Evolutionary conservation across 495 filamentous ascomycete genomes (phyloP).

Genomic region (Aeminium ludgeri): DNA sequence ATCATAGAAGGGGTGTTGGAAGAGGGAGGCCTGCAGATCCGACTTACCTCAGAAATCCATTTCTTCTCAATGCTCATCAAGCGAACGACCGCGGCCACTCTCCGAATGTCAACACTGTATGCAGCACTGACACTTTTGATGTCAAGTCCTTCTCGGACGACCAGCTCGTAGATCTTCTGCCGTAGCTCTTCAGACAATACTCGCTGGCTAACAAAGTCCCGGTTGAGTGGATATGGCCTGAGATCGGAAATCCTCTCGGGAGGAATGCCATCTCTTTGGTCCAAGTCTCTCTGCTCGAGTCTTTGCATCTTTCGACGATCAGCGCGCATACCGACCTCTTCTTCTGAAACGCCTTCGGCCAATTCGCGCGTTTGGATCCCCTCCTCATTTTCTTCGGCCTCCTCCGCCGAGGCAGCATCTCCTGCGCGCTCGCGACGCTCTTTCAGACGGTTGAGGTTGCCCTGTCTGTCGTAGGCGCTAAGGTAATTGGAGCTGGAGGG

Average conservation of each 20-base stretch:
- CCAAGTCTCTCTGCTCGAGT: conserved; percentile 11
- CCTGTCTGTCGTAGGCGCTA: conserved; percentile 30
- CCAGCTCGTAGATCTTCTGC: conserved; percentile 53
- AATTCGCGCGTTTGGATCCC: conserved; percentile 13
- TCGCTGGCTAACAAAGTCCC: conserved; percentile 47
- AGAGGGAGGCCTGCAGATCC: neutral
- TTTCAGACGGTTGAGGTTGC: conserved; percentile 18
- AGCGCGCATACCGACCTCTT: conserved; percentile 1
- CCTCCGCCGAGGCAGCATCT: neutral
- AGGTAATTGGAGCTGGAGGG: conserved; percentile 52
- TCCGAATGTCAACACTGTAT: conserved; percentile 62
- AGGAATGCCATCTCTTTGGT: conserved; percentile 21
- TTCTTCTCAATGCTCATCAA: conserved; percentile 75
- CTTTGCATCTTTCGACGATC: conserved; percentile 2
- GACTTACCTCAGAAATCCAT: conserved; percentile 48
- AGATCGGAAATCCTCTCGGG: conserved; percentile 26
- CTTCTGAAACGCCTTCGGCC: conserved; percentile 7
- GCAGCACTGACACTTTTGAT: conserved; percentile 65
- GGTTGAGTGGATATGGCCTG: conserved; percentile 60
- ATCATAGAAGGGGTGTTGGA: conserved; percentile 37
- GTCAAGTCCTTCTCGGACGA: conserved; percentile 46
- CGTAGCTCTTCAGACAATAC: conserved; percentile 64
- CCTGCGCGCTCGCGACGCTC: neutral
- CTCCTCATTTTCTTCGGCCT: conserved; percentile 10
- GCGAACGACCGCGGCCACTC: conserved; percentile 76